phyloP scores from a whole-genome alignment of 2,329 filamentous ascomycete species.

The Ilyonectria sp. region DNA sequence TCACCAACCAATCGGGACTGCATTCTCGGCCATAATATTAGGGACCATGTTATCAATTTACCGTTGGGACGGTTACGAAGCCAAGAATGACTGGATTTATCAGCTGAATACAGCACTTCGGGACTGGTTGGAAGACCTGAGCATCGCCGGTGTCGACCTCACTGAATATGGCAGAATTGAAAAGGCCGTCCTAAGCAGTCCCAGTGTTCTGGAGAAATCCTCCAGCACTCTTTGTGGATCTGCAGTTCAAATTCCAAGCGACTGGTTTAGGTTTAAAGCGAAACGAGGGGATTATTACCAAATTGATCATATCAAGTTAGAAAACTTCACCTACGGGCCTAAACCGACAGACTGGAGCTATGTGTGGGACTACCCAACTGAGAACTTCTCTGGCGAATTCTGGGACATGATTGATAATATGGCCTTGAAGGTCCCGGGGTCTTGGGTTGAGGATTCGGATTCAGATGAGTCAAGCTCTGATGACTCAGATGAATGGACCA shows the following conservation, averaged over 20 bases:
- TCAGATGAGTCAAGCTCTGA: too few relatives aligned
- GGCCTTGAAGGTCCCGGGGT: neutral
- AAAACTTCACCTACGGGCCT: slow-evolving; percentile 2
- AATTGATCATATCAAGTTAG: neutral
- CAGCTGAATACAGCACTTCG: neutral
- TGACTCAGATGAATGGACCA: too few relatives aligned
- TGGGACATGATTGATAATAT: slow-evolving; percentile 7
- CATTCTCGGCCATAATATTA: neutral
- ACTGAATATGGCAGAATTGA: neutral
- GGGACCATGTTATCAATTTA: neutral
- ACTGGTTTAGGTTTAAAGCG: too few relatives aligned
- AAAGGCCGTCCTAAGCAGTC: too few relatives aligned
- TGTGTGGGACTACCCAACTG: neutral
- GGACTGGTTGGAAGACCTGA: neutral
- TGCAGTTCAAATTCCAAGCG: too few relatives aligned
- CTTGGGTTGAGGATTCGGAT: neutral
- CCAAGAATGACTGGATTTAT: neutral
- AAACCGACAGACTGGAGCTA: slow-evolving; percentile 8
- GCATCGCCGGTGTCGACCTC: neutral
- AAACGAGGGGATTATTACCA: neutral
- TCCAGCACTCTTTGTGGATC: too few relatives aligned
- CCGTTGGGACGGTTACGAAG: neutral
- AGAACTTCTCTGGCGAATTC: neutral
- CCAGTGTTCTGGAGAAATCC: neutral
- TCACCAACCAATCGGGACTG: neutral